Conservation (phyloP, 1,284 basidiomycete genomes). For the Meripilus lineatus region DNA sequence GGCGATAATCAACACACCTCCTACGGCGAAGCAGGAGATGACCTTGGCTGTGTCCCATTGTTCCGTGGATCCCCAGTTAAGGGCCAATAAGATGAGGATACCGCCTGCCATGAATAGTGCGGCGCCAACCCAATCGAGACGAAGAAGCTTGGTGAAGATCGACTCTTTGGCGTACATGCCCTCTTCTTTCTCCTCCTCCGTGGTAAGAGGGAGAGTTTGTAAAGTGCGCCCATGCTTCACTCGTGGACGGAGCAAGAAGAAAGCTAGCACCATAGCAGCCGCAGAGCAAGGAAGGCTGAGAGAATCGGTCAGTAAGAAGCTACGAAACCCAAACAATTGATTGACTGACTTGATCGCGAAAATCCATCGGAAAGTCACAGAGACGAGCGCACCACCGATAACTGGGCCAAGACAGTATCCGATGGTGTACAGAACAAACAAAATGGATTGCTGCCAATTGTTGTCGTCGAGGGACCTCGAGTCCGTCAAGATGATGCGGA, state of each 20-base stretch:
- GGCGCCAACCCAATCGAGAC: constrained; percentile 44
- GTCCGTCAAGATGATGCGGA: constrained; percentile 42
- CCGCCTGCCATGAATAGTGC: constrained; percentile 32
- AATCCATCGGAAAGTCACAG: constrained; percentile 44
- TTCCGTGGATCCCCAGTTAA: constrained; percentile 32
- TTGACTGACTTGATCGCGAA: constrained; percentile 47
- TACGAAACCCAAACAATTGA: not conserved
- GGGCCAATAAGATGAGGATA: constrained; percentile 31
- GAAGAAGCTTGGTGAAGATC: constrained; percentile 30
- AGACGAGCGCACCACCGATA: constrained; percentile 39
- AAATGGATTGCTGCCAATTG: constrained; percentile 35
- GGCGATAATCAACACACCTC: constrained; percentile 30
- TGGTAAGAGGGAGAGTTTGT: constrained; percentile 12
- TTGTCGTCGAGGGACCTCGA: constrained; percentile 37
- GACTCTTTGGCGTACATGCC: constrained; percentile 13
- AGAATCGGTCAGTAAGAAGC: constrained; percentile 15
- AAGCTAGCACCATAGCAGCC: constrained; percentile 34
- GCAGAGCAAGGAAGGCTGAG: constrained; percentile 26
- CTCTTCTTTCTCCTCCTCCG: not conserved
- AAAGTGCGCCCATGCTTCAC: constrained; percentile 21
- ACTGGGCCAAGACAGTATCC: constrained; percentile 42
- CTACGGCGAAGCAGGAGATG: constrained; percentile 36
- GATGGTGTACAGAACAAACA: constrained; percentile 40
- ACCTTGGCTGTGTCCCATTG: constrained; percentile 28
- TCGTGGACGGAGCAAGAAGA: constrained; percentile 36